These are phyloP conservation scores for Cryptosporidium bovis DNA, from an alignment of 169 alveolate species.

Conservation along the genomic window DNA sequence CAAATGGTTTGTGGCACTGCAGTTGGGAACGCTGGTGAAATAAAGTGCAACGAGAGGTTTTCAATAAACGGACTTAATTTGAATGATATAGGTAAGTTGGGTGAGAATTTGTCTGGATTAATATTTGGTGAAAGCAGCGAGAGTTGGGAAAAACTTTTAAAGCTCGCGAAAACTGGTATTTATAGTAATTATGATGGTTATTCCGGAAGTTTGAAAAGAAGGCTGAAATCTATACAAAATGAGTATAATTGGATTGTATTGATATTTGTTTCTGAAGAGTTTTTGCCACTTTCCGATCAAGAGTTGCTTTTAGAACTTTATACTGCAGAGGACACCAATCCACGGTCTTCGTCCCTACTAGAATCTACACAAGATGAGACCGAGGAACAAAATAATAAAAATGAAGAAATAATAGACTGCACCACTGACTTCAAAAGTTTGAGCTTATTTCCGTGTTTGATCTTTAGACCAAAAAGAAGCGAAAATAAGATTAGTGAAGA, in stretches of 20 bases:
- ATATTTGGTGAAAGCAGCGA: slow-evolving; percentile 12
- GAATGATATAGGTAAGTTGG: too few relatives aligned
- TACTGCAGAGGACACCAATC: not conserved
- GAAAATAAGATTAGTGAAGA: not conserved
- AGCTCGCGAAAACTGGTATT: not conserved
- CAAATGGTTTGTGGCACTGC: slow-evolving; percentile 7
- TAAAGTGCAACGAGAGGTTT: not conserved
- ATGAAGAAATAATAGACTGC: slow-evolving; percentile 8
- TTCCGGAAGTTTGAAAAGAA: slow-evolving; percentile 15
- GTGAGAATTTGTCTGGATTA: not conserved
- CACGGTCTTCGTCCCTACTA: too few relatives aligned
- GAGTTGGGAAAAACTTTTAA: slow-evolving; percentile 14
- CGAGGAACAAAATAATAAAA: too few relatives aligned
- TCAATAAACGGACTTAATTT: not conserved
- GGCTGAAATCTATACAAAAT: slow-evolving; percentile 17
- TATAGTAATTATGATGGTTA: not conserved
- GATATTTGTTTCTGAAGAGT: slow-evolving; percentile 26
- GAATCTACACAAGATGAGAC: too few relatives aligned
- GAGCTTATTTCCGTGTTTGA: slow-evolving; percentile 16
- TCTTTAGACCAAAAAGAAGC: slow-evolving; percentile 24
- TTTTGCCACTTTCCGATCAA: slow-evolving; percentile 22
- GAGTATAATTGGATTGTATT: slow-evolving; percentile 31
- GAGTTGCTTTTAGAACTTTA: slow-evolving; percentile 28
- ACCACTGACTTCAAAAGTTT: not conserved
- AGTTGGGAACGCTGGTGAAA: not conserved